Base-by-base conservation (phyloP, 176 grass and related monocot species). In the Eleusine coracana region DNA sequence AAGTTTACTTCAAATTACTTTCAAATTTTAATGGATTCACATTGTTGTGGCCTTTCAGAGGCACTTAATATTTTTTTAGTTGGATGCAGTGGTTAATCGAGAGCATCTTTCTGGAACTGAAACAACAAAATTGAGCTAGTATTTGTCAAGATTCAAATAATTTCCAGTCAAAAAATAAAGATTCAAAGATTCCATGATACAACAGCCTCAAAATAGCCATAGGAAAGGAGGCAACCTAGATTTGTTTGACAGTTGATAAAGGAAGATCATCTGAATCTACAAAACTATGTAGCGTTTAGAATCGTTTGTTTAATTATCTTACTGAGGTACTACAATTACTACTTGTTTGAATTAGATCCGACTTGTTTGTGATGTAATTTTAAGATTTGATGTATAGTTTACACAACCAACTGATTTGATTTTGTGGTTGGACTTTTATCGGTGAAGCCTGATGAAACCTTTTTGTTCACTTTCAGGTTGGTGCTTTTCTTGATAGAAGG, bases 401-500 rank as follows among this genome's bases (percentile, higher is more conserved):
- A 65, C 37, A 37, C 27, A 77, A 29, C 70, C 65, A 67, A 61
- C 39, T 40, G 52, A 41, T 48, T 48, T 68, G 61, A 44, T 59
- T 73, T 73, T 75, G 12, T 80, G 42, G 60, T 72, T 67, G 14
- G 29, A 80, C n/a, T 66, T 60, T 60, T 73, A 73, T 48, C 17
- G 17, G n/a, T 25, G 54, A 46, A 61, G 17, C 66, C 74, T 82
- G 1, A 72, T 48, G 3, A 40, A 61, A 52, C 38, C 17, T 87
- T 78, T 74, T 23, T 79, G 88, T 81, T 88, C 38, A 70, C 73
- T 91, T 85, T 70, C 83, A 99, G 96, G 82, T 80, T 77, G 91
- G 96, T 72, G 74, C 81, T 80, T 45, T 96, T 83, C 83, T 99
- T 86, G 96, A 96, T 77, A 90, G 91, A 88, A 96, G 96, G 81